Base-by-base conservation (phyloP, 306 rosid species). In the Carpinus fangiana region DNA sequence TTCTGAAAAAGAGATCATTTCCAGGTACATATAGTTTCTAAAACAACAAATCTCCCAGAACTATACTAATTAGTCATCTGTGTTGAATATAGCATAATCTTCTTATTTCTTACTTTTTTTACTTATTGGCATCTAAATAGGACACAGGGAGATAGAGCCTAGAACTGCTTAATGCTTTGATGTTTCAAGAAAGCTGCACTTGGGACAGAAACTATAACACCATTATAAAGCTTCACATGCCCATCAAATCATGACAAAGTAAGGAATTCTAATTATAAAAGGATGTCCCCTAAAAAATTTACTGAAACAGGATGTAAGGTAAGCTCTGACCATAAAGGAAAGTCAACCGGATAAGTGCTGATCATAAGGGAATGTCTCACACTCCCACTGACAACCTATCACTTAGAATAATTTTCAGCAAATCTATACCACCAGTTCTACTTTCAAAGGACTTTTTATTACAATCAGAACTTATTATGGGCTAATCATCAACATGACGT, bases 1-100 rank as follows among this genome's bases (percentile, higher is more conserved):
- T 28, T 69, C 68, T 55, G 54, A 62, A 75, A 10, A 50, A 62
- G 72, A 46, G 41, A 41, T 38, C 31, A 56, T 16, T 54, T n/a
- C 46, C 51, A 73, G n/a, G 68, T 41, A 57, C 13, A 74, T 1
- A 43, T 43, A 57, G 31, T 12, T 50, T 48, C 12, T 3, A 50
- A 50, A 59, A 76, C 73, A 64, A 51, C 61, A 59, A 10, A 47
- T 41, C 11, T 43, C 9, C n/a, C 57, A 61, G 6, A 75, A 28
- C 79, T n/a, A 48, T 43, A 4, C 21, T 18, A 34, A 21, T 48
- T 47, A 64, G 43, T 73, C 51, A 38, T 5, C 12, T 12, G 7
- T 41, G 50, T 66, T 18, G 72, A 31, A 17, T 2, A 38, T 41
- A 38, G 50, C 21, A n/a, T 18, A 18, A 18, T 10, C 21, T 66